Evolutionary conservation across 345 rosid genomes (phyloP).

Genomic region (Punica granatum): DNA sequence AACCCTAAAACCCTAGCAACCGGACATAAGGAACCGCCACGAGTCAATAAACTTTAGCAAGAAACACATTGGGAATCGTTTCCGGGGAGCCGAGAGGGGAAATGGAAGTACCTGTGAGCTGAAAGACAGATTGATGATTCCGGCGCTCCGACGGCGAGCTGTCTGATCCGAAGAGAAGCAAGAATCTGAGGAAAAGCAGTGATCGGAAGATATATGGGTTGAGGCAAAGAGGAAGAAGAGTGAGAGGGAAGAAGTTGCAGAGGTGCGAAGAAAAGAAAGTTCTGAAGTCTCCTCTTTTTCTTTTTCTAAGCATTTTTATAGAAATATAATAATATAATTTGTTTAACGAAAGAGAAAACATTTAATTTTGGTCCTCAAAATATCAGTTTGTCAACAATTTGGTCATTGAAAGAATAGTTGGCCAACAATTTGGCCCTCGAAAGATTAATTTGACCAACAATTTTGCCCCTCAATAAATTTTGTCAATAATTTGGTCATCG

Average conservation of each 20-base stretch:
- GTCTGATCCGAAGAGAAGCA: background rate
- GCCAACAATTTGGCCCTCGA: too few species aligned
- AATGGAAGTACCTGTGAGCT: background rate
- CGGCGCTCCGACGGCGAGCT: background rate
- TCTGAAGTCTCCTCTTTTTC: conserved; percentile 16
- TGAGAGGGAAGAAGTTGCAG: conserved; percentile 2
- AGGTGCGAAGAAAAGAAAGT: conserved; percentile 15
- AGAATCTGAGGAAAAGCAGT: background rate
- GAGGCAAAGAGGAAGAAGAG: background rate
- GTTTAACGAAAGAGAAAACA: too few species aligned
- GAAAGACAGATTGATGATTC: background rate
- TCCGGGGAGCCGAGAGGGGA: background rate
- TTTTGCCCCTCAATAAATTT: too few species aligned
- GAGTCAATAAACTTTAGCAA: background rate
- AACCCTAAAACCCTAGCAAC: conserved; percentile 1
- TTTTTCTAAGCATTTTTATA: too few species aligned
- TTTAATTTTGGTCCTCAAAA: too few species aligned
- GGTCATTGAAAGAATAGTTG: too few species aligned
- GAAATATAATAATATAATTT: too few species aligned
- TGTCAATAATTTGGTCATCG: too few species aligned
- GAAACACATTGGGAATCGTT: background rate
- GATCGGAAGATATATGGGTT: background rate
- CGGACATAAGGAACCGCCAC: background rate
- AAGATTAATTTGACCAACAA: too few species aligned
- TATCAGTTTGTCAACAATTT: too few species aligned